Evolutionary conservation across 2,329 filamentous ascomycete species (phyloP), one percentile per base, ranked within the genome.

Genomic region (Rhexocercosporidium sp.): DNA sequence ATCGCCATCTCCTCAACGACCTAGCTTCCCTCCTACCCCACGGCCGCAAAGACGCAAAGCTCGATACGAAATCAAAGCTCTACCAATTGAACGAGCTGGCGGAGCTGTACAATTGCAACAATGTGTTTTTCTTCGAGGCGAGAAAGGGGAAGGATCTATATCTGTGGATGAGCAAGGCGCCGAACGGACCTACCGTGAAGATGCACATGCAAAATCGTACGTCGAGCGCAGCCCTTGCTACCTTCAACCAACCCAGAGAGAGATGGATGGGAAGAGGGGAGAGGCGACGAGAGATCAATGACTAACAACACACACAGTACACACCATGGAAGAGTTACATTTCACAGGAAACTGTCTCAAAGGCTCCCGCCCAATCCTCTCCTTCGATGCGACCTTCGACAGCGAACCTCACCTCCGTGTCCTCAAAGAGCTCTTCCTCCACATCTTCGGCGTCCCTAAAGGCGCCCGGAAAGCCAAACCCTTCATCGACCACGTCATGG

Each of bases 301-400:
- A 16, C 53, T 71, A 59, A 74, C 54, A 51, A 53, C 70, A 78
- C 78, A 37, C 78, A 77, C 72, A 92, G 86, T 97, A 77, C 94
- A 97, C 82, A 97, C 95, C 11, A 97, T 96, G 93, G 93, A 95
- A 77, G 96, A 99, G 80, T 85, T 99, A 41, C 93, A 97, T 77
- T 98, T 99, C 79, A 94, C 94, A 18, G 96, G 96, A 63, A 99
- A 99, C 83, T 97, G 94, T 78, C 83, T 98, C 69, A 97, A 97
- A 81, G 96, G 96, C 67, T 96, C 93, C 31, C 86, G 96, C 41
- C 95, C 96, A 1, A 84, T 99, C 46, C 88, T 99, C 65, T 96
- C 93, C 41, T 99, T 99, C 79, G 96, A 98, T 78, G 87, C 88
- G 62, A 88, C 89, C 20, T 99, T 99, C 81, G 92, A 96, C 69